Base-by-base conservation (phyloP, 495 filamentous ascomycete genomes). In the Recurvomyces mirabilis region DNA sequence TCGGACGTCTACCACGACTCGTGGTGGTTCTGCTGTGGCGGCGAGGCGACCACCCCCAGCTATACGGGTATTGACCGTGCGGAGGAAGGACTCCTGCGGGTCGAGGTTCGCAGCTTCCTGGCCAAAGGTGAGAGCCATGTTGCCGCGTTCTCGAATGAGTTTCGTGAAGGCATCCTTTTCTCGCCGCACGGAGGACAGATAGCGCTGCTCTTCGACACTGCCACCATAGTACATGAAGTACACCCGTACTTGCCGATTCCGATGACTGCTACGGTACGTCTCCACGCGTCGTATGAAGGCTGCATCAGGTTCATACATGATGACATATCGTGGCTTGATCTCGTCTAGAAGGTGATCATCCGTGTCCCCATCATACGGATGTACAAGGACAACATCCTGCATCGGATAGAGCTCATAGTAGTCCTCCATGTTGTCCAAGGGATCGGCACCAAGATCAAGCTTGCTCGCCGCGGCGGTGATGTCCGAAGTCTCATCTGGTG, bases 301-400 rank as follows among this genome's bases (percentile, higher is more conserved):
- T n/a, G 87, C 74, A 54, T 95, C 88, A 14, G 93, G 87, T 58
- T 95, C 89, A 61, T 95, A 98, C 91, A 98, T 96, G 57, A 98
- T 83, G 34, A 98, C 86, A 62, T 94, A 96, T 29, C 83, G 78
- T 1, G 91, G 91, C 42, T 82, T 86, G 44, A 87, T 68, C 64
- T 98, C 91, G 59, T 96, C 93, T 1, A 98, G 72, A 17, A 96
- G 69, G 61, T 94, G 84, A 55, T 96, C 93, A 64, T 96, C 93
- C 71, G 87, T 83, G 58, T 98, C 91, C 9, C 87, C 91, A 57
- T 84, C 82, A 60, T 93, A 98, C 2, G 91, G 83, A 62, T 96
- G 91, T 31, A 95, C 70, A 36, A 94, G 75, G 17, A 94, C 72
- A 19, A 96, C 67, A 52, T 94, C 80, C 32, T 85, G 75, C 80